Percentiles rank a stretch among this genome's conserved stretches.
These are phyloP conservation scores for Aleurites moluccanus DNA, from an alignment of 441 rosid species.

Conservation along the genomic window DNA sequence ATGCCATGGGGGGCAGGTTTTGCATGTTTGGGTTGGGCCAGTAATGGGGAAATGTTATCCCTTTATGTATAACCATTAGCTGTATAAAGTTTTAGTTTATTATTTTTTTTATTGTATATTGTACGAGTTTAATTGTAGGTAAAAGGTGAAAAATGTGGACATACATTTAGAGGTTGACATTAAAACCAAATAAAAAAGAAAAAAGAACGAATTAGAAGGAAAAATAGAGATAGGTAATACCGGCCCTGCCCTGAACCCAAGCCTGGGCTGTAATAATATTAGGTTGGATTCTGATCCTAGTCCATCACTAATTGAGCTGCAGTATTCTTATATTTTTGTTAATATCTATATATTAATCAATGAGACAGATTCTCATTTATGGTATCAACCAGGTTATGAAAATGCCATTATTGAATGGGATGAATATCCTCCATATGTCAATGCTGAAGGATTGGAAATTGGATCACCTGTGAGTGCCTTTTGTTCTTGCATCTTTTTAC, in stretches of 20 bases:
- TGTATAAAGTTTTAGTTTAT: not conserved
- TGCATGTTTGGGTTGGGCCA: not conserved
- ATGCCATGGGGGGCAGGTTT: not conserved
- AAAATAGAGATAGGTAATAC: not conserved
- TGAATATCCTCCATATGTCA: constrained; percentile 63
- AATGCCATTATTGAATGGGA: constrained; percentile 71
- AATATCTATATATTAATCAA: constrained; percentile 17
- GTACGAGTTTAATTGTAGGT: not conserved
- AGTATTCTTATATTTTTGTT: constrained; percentile 15
- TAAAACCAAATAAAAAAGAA: not conserved
- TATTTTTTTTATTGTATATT: not conserved
- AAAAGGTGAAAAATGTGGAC: not conserved
- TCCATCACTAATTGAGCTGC: not conserved
- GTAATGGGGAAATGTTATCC: not conserved
- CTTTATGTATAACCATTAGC: not conserved
- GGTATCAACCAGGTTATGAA: constrained; percentile 54
- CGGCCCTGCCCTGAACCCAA: not conserved
- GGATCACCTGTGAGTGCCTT: constrained; percentile 61
- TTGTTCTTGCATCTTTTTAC: constrained; percentile 20
- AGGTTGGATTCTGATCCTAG: not conserved
- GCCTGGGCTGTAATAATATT: not conserved
- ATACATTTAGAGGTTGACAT: not conserved
- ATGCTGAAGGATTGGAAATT: constrained; percentile 71
- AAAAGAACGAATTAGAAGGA: not conserved
- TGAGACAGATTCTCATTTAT: constrained; percentile 16